A percentile compares a stretch with the other conserved stretches of the same genome.
phyloP scores from a whole-genome alignment of 495 filamentous ascomycete genomes.

The Hypoxylon rickii region DNA sequence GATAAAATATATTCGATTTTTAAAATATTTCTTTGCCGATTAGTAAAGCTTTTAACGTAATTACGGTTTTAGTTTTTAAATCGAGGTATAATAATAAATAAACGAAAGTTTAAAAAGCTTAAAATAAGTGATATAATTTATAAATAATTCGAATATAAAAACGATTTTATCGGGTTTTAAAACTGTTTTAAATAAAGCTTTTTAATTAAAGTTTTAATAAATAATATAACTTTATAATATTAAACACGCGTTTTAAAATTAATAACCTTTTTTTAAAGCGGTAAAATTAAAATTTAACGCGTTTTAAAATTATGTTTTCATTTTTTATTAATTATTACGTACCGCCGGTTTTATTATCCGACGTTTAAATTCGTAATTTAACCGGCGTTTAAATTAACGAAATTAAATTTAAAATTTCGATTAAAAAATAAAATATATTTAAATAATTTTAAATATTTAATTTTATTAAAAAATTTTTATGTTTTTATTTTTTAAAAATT shows the following conservation, averaged over 20 bases:
- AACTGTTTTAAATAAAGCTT: too few species aligned
- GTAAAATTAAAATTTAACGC: not conserved
- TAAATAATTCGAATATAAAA: not conserved
- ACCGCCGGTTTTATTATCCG: not conserved
- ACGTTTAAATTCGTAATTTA: not conserved
- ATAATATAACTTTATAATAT: not conserved
- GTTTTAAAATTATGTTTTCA: not conserved
- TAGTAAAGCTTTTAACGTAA: not conserved
- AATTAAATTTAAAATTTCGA: not conserved
- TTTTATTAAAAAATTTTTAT: not conserved
- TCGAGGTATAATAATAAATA: not conserved
- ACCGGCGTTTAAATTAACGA: not conserved
- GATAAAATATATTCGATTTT: not conserved
- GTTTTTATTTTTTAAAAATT: not conserved
- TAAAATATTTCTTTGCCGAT: not conserved
- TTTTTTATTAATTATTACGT: not conserved
- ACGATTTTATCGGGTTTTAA: too few species aligned
- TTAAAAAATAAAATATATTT: not conserved
- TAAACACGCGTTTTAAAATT: not conserved
- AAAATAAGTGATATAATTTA: not conserved
- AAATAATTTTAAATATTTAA: not conserved
- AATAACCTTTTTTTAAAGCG: not conserved
- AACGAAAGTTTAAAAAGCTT: not conserved
- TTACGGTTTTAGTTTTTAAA: not conserved
- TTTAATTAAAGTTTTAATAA: not conserved